A percentile compares a stretch with the other conserved stretches of the same genome.
Conservation (phyloP, 768 basidiomycete species). For the Serpula lacrymans region DNA sequence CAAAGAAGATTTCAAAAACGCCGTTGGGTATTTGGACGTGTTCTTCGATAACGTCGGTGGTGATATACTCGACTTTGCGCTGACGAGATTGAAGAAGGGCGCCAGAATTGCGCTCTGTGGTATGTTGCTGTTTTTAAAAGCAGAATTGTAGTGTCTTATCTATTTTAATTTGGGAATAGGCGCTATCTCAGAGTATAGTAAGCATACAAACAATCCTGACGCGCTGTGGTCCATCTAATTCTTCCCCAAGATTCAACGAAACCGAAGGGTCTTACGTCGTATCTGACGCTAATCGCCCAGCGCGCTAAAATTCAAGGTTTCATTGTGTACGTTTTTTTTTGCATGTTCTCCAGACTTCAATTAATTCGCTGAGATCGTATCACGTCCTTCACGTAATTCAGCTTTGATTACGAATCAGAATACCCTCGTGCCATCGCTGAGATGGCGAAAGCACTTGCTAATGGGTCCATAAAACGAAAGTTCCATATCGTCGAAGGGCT, state of each 20-base stretch:
- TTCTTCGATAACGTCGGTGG: constrained; percentile 84
- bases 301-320: constrained; percentile 84
- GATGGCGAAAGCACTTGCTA: constrained; percentile 52
- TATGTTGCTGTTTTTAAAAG: constrained; percentile 29
- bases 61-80: constrained; percentile 76
- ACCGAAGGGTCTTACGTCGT: constrained; percentile 66
- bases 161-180: constrained; percentile 42
- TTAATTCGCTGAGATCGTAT: background rate
- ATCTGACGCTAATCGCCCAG: constrained; percentile 67
- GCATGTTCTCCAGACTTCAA: background rate
- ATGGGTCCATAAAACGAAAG: constrained; percentile 73
- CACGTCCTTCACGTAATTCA: constrained; percentile 22
- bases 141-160: background rate
- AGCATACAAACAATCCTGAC: constrained; percentile 21
- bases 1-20: constrained; percentile 62
- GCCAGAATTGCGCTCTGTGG: constrained; percentile 84
- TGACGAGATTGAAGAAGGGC: constrained; percentile 70
- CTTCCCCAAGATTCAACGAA: constrained; percentile 49
- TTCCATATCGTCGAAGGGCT: constrained; percentile 79
- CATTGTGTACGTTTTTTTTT: constrained; percentile 55
- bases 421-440: constrained; percentile 58
- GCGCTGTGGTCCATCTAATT: too few species aligned
- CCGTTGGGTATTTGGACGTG: constrained; percentile 75
- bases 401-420: constrained; percentile 69
- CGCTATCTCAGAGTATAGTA: constrained; percentile 84